These are phyloP conservation scores for Bipolaris gigantea DNA, from an alignment of 2,329 filamentous ascomycete genomes.

Conservation along the genomic window DNA sequence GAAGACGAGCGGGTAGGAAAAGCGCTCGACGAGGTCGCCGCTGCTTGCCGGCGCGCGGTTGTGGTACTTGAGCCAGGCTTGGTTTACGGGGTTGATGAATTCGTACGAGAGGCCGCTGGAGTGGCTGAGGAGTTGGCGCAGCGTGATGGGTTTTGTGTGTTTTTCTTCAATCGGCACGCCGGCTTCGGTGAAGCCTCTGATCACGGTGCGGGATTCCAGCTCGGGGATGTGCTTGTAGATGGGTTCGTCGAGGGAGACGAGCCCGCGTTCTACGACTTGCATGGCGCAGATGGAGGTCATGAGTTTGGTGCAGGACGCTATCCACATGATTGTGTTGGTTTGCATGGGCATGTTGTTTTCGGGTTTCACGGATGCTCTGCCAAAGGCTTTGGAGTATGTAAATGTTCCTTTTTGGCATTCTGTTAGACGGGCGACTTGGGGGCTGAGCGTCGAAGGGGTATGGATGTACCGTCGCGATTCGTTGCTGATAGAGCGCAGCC, in stretches of 20 bases:
- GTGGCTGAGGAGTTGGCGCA: constrained; percentile 53
- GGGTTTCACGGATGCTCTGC: constrained; percentile 29
- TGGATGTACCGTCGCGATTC: constrained; percentile 29
- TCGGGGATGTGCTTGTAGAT: constrained; percentile 41
- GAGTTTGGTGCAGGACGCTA: constrained; percentile 47
- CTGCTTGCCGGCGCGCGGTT: constrained; percentile 40
- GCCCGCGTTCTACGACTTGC: constrained; percentile 42
- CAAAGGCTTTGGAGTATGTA: constrained; percentile 43
- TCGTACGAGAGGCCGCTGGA: constrained; percentile 54
- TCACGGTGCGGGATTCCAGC: constrained; percentile 27
- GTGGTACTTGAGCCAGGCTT: constrained; percentile 43
- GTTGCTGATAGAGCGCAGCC: constrained; percentile 28
- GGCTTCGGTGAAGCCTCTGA: constrained; percentile 30
- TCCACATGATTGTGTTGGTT: constrained; percentile 39
- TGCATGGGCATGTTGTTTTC: constrained; percentile 28
- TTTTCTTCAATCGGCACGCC: constrained; percentile 29
- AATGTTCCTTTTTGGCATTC: constrained; percentile 35
- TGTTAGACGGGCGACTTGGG: background rate
- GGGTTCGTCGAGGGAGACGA: constrained; percentile 36
- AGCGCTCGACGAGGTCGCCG: constrained; percentile 50
- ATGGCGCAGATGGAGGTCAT: constrained; percentile 40
- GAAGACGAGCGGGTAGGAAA: constrained; percentile 39
- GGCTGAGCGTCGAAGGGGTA: too few species aligned
- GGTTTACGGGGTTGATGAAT: constrained; percentile 44
- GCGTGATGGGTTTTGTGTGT: constrained; percentile 32